phyloP scores from a whole-genome alignment of 257 asterid species.

The Ballota nigra region DNA sequence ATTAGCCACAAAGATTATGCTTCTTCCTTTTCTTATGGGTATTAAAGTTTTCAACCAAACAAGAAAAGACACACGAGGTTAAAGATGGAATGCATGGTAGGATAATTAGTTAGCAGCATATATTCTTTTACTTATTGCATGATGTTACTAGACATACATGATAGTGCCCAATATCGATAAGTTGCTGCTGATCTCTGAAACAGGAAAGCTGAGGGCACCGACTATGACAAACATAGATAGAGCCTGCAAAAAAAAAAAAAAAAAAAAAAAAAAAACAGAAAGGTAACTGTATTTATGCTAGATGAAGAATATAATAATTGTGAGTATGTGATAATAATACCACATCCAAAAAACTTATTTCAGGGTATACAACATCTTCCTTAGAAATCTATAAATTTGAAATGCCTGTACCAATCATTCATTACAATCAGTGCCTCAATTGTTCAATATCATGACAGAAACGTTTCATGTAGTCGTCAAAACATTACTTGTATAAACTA shows the following conservation, averaged over 20 bases:
- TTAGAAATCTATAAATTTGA: not conserved
- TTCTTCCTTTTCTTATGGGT: not conserved
- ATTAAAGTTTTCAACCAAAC: not conserved
- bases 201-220: conserved; percentile 54
- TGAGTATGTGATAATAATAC: not conserved
- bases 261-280: not conserved
- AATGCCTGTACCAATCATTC: not conserved
- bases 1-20: not conserved
- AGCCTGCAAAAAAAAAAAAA: conserved; percentile 45
- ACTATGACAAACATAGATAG: conserved; percentile 62
- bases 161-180: conserved; percentile 71
- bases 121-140: not conserved
- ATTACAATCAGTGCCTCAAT: not conserved
- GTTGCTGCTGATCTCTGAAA: conserved; percentile 50
- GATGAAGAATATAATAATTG: not conserved
- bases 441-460: not conserved
- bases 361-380: not conserved
- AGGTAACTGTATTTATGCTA: not conserved
- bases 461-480: not conserved
- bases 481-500: not conserved
- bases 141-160: conserved; percentile 38
- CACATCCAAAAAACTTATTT: not conserved
- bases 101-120: not conserved
- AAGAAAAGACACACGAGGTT: not conserved
- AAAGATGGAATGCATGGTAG: not conserved